phyloP scores from a whole-genome alignment of 2,329 filamentous ascomycete genomes.

The Thyridium curvatum region DNA sequence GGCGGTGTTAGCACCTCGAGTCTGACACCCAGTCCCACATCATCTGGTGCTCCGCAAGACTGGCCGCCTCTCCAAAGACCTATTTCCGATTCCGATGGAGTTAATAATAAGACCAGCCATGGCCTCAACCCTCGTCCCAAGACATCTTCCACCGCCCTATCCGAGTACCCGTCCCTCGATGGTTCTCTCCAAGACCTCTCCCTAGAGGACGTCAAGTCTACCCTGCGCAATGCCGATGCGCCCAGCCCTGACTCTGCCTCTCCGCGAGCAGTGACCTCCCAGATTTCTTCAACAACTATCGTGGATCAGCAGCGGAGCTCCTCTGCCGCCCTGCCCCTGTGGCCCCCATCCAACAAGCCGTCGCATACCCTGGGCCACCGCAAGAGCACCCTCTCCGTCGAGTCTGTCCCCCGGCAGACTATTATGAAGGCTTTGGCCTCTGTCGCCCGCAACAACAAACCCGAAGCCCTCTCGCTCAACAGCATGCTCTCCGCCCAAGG shows the following conservation, averaged over 20 bases:
- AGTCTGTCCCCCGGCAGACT: slow-evolving; percentile 69
- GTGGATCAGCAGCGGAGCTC: slow-evolving; percentile 1
- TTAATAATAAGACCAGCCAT: slow-evolving; percentile 3
- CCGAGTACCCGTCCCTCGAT: slow-evolving; percentile 12
- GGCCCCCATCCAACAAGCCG: slow-evolving; percentile 19
- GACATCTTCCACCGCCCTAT: slow-evolving; percentile 14
- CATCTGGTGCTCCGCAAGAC: background rate
- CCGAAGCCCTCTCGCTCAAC: slow-evolving; percentile 56
- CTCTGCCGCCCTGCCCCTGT: slow-evolving; percentile 12
- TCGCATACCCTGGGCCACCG: slow-evolving; percentile 27
- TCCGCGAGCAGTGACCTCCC: slow-evolving; percentile 4
- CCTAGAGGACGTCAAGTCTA: slow-evolving; percentile 6
- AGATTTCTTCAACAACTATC: slow-evolving; percentile 3
- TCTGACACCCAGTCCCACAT: background rate
- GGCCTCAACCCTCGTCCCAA: slow-evolving; percentile 8
- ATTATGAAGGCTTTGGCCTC: slow-evolving; percentile 78
- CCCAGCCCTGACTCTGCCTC: slow-evolving; percentile 15
- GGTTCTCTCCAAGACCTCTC: slow-evolving; percentile 7
- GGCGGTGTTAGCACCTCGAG: background rate
- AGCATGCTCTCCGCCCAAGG: slow-evolving; percentile 47
- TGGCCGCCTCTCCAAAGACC: slow-evolving; percentile 9
- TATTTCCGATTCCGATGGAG: slow-evolving; percentile 11
- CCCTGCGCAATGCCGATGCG: slow-evolving; percentile 8
- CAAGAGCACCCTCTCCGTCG: slow-evolving; percentile 51
- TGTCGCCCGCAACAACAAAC: slow-evolving; percentile 51